phyloP scores from a whole-genome alignment of 495 filamentous ascomycete genomes.

The Penicillium tannophilum region DNA sequence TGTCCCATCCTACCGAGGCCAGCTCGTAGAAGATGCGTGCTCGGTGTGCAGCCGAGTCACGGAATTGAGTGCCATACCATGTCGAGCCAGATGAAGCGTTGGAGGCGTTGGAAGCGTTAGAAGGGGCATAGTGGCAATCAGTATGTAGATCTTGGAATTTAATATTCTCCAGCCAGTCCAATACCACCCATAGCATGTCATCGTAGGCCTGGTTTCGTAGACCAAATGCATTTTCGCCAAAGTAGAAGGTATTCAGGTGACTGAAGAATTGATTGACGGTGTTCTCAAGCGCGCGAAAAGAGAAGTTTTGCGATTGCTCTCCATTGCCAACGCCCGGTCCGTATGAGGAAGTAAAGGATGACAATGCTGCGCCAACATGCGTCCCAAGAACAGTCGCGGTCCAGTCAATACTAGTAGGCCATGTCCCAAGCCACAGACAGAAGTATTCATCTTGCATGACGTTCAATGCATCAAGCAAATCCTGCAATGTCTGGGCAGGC shows the following conservation, averaged over 20 bases:
- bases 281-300: conserved; percentile 62
- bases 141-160: conserved; percentile 76
- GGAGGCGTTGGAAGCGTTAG: conserved; percentile 13
- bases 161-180: conserved; percentile 85
- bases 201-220: conserved; percentile 85
- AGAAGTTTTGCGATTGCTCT: conserved; percentile 24
- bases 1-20: conserved; percentile 79
- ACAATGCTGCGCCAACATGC: conserved; percentile 69
- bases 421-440: conserved; percentile 73
- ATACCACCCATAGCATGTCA: conserved; percentile 96
- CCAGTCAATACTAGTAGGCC: conserved; percentile 92
- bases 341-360: conserved; percentile 56
- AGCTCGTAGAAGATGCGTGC: conserved; percentile 89
- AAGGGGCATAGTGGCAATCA: conserved; percentile 51
- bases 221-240: conserved; percentile 78
- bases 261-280: conserved; percentile 80
- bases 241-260: conserved; percentile 75
- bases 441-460: conserved; percentile 82
- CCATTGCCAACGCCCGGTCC: conserved; percentile 23
- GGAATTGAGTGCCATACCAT: conserved; percentile 80
- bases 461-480: conserved; percentile 62
- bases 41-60: conserved; percentile 79
- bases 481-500: conserved; percentile 32
- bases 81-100: conserved; percentile 15
- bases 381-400: conserved; percentile 87